Percentiles rank a stretch among this genome's conserved stretches.
Conservation (phyloP, 352 stramenopile genomes). For the Phytophthora hybrid region DNA sequence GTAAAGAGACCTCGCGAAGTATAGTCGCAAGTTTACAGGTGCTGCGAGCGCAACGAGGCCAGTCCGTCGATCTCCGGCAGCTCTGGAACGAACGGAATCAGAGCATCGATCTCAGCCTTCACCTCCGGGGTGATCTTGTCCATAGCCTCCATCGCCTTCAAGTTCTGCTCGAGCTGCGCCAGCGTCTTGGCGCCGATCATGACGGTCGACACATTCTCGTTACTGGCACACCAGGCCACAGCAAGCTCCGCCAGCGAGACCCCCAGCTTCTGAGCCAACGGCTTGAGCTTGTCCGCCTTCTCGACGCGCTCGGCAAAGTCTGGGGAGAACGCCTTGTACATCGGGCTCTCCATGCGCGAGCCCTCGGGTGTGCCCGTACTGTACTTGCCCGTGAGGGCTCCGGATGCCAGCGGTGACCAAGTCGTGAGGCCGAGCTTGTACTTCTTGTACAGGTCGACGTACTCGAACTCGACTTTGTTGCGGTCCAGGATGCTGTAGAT, state of each 20-base stretch:
- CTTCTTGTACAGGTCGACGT: constrained; percentile 50
- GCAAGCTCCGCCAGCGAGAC: constrained; percentile 53
- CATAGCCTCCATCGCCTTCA: constrained; percentile 49
- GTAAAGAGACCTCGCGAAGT: no score
- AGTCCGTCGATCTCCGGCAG: neutral
- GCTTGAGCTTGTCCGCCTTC: constrained; percentile 47
- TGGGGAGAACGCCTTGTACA: constrained; percentile 41
- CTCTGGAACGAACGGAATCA: constrained; percentile 27
- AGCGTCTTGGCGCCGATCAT: constrained; percentile 62
- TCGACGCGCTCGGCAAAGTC: constrained; percentile 30
- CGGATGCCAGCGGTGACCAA: constrained; percentile 20
- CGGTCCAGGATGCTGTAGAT: constrained; percentile 65
- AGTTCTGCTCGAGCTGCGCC: constrained; percentile 67
- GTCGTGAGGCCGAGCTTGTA: constrained; percentile 38
- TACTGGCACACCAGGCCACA: constrained; percentile 64
- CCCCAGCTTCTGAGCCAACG: constrained; percentile 46
- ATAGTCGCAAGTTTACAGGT: constrained; percentile 5
- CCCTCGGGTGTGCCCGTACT: constrained; percentile 56
- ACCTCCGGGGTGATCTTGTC: constrained; percentile 59
- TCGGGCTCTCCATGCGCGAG: constrained; percentile 49
- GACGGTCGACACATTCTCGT: constrained; percentile 64
- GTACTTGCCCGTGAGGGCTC: constrained; percentile 81
- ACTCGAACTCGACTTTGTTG: constrained; percentile 32
- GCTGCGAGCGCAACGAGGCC: neutral
- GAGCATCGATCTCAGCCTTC: constrained; percentile 56